phyloP scores from a whole-genome alignment of 23 red algal genomes.

The Gracilaria domingensis region DNA sequence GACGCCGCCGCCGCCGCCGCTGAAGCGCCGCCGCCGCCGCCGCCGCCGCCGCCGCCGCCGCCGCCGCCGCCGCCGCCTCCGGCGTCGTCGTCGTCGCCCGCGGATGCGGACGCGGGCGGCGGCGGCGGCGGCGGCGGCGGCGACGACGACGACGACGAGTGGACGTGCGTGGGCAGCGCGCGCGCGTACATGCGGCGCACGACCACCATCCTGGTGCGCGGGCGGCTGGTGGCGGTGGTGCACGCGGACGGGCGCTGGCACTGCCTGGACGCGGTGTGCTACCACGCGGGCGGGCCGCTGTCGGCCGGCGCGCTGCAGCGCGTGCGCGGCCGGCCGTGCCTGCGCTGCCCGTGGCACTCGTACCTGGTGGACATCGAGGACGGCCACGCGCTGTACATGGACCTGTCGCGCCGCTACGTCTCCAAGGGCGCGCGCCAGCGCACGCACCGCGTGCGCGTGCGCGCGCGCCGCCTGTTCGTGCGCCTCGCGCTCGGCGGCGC shows the following conservation, averaged over 20 bases:
- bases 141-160: neutral
- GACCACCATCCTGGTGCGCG: constrained; percentile 21
- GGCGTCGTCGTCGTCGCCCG: no score
- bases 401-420: constrained; percentile 7
- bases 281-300: constrained; percentile 85
- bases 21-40: no score
- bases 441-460: constrained; percentile 48
- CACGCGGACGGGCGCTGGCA: neutral
- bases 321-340: constrained; percentile 34
- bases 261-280: constrained; percentile 70
- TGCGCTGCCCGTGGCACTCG: constrained; percentile 80
- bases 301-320: constrained; percentile 14
- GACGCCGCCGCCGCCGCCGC: no score
- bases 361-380: constrained; percentile 66
- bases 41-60: no score
- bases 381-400: constrained; percentile 78
- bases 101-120: neutral
- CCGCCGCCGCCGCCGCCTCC: no score
- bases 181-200: neutral
- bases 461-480: constrained; percentile 9
- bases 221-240: constrained; percentile 47
- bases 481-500: neutral
- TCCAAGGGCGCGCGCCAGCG: constrained; percentile 73
- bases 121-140: neutral
- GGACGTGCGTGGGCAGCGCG: constrained; percentile 26